Evolutionary conservation across 306 rosid genomes (phyloP).

Genomic region (Fragaria nilgerrensis): DNA sequence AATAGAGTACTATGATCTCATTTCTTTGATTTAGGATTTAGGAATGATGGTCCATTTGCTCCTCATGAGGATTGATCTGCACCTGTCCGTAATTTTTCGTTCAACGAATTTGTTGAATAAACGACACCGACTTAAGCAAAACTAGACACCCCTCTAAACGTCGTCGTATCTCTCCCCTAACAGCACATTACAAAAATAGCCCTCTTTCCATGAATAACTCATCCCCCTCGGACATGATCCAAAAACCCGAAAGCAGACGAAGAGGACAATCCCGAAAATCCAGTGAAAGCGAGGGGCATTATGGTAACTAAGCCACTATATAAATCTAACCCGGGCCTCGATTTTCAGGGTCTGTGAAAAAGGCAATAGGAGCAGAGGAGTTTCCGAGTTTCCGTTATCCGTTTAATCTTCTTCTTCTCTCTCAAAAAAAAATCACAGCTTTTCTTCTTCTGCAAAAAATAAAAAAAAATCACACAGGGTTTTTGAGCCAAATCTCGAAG

Average conservation of each 20-base stretch:
- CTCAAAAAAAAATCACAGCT: conserved; percentile 12
- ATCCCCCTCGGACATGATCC: conserved; percentile 1
- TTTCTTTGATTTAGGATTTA: background rate
- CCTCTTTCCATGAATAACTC: background rate
- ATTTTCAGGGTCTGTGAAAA: background rate
- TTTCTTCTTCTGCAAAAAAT: background rate
- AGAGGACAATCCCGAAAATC: background rate
- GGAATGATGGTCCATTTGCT: background rate
- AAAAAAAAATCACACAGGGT: conserved; percentile 43
- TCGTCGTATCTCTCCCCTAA: background rate
- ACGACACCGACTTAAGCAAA: background rate
- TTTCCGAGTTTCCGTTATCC: conserved; percentile 82
- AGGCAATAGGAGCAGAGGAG: conserved; percentile 62
- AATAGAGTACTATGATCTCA: too few relatives aligned
- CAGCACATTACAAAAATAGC: conserved; percentile 12
- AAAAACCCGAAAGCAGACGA: background rate
- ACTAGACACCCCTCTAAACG: background rate
- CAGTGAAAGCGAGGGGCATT: conserved; percentile 10
- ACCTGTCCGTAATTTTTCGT: background rate
- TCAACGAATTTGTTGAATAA: background rate
- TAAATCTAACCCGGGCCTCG: conserved; percentile 24
- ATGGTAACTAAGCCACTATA: conserved; percentile 22
- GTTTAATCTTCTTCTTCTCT: conserved; percentile 23
- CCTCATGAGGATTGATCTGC: background rate
- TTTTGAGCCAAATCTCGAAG: conserved; percentile 35